phyloP scores from a whole-genome alignment of 345 rosid genomes.

The sweet orange (Citrus sinensis) region DNA sequence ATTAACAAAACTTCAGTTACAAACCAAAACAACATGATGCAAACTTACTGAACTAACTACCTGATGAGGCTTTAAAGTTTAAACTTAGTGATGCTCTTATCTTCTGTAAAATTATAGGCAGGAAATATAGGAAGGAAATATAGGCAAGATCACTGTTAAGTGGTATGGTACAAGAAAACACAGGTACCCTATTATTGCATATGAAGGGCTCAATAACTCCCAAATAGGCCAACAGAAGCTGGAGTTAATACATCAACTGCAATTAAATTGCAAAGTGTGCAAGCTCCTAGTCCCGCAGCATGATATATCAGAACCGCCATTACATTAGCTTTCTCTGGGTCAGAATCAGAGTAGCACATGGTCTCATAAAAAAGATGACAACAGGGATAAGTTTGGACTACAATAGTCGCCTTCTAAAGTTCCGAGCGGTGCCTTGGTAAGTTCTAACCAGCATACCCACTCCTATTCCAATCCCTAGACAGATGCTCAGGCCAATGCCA shows the following conservation, averaged over 20 bases:
- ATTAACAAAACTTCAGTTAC: background rate
- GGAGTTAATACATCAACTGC: background rate
- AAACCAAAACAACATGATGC: background rate
- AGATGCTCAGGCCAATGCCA: slow-evolving; percentile 86
- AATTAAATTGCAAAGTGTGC: slow-evolving; percentile 10
- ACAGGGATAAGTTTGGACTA: slow-evolving; percentile 13
- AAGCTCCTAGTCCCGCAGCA: slow-evolving; percentile 14
- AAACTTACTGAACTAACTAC: background rate
- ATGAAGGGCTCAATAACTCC: background rate
- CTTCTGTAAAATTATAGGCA: background rate
- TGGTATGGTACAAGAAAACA: background rate
- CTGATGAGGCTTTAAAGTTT: background rate
- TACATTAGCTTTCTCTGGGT: slow-evolving; percentile 7
- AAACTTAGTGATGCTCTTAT: background rate
- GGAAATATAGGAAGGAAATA: background rate
- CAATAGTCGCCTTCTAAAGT: slow-evolving; percentile 63
- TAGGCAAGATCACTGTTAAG: background rate
- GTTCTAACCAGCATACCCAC: slow-evolving; percentile 78
- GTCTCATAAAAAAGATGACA: background rate
- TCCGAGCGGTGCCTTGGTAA: slow-evolving; percentile 70
- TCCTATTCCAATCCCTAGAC: slow-evolving; percentile 77
- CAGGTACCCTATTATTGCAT: slow-evolving; percentile 12
- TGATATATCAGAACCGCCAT: slow-evolving; percentile 12
- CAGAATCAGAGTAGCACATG: background rate
- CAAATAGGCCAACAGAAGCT: background rate